A percentile compares a stretch with the other conserved stretches of the same genome.
These are phyloP conservation scores for Colletotrichum sp. DNA, from an alignment of 2,329 filamentous ascomycete genomes.

Conservation along the genomic window DNA sequence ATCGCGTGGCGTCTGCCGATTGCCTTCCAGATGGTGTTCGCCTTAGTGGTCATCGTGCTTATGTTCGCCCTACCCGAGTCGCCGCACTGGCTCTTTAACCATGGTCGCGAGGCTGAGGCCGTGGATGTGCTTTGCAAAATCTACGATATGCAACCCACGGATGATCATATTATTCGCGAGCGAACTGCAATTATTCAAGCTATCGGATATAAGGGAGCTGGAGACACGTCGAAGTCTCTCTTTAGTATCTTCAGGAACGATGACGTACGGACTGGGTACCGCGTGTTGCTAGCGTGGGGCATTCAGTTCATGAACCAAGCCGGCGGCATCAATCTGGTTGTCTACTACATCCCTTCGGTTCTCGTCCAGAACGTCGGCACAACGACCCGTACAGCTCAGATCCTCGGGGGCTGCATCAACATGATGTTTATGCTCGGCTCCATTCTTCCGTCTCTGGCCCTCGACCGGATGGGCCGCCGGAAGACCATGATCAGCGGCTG, in stretches of 20 bases:
- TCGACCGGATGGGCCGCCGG: neutral
- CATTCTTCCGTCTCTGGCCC: neutral
- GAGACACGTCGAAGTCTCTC: neutral
- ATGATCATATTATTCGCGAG: neutral
- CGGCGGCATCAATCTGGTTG: neutral
- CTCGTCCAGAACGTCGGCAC: neutral
- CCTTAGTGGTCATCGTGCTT: neutral
- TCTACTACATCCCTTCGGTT: neutral
- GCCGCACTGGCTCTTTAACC: neutral
- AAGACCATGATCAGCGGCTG: neutral
- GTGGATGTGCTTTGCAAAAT: neutral
- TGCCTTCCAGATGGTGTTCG: neutral
- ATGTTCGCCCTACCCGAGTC: neutral
- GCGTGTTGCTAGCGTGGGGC: neutral
- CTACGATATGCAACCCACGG: neutral
- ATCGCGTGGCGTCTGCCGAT: slow-evolving; percentile 28
- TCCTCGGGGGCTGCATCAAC: neutral
- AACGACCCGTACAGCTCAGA: neutral
- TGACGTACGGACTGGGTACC: neutral
- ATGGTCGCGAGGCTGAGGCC: neutral
- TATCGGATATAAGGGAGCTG: neutral
- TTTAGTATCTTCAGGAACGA: neutral
- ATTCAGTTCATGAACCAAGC: neutral
- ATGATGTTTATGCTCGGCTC: neutral
- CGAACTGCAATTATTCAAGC: neutral